Evolutionary conservation across 371 early-diverging fungal genomes (phyloP), one percentile per base, ranked within the genome.

Genomic region (Batkoa obscura): DNA sequence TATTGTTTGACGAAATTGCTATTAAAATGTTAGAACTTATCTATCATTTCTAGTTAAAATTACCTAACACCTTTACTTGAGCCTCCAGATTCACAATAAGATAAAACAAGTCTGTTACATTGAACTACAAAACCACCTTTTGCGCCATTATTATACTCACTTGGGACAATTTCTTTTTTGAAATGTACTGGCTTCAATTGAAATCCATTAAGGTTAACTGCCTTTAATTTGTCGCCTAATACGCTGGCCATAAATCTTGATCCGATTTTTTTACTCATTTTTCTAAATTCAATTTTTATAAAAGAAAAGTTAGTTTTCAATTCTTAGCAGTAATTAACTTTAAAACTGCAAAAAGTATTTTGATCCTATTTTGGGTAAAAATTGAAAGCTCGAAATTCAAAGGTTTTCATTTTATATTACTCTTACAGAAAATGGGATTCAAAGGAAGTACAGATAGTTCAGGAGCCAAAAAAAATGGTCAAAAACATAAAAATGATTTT

Each of bases 401-500:
- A n/a, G n/a, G n/a, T n/a, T n/a, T n/a, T n/a, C n/a, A n/a, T n/a
- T n/a, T n/a, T n/a, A n/a, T n/a, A n/a, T n/a, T n/a, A n/a, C n/a
- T n/a, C n/a, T n/a, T n/a, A n/a, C n/a, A n/a, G 42, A 52, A 37
- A 23, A 55, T 55, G 55, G 55, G 55, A 12, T 55, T 55, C 32
- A 42, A 39, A 55, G 55, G 55, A 6, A 51, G 52, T 4, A 58
- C 58, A 12, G 47, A 48, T 8, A 23, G 56, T 36, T 45, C 47
- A 30, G 56, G 63, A 39, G 52, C 52, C 37, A 68, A 73, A 62
- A 94, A 94, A 74, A 64, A 69, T 41, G 76, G 73, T 0, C 95
- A 88, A 67, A 86, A 82, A 66, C 79, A 94, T 72, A 82, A 93
- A 66, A 96, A 96, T 73, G 64, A 75, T 30, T 80, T 79, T 49